Evolutionary conservation across 495 filamentous ascomycete genomes (phyloP), one percentile per base, ranked within the genome.

Genomic region (Hypomontagnella monticulosa): DNA sequence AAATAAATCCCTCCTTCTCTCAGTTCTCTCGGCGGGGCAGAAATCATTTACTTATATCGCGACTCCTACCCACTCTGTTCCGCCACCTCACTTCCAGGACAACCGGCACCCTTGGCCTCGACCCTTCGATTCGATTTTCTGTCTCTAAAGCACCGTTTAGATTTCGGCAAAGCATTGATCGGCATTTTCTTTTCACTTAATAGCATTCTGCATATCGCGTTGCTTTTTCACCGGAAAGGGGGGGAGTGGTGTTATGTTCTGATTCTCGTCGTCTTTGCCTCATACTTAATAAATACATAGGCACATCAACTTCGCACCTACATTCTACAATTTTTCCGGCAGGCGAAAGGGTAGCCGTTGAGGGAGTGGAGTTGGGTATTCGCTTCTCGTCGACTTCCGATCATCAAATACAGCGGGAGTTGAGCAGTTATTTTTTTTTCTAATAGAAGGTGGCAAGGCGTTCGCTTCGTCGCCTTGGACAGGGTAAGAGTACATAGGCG

Each of bases 161-260:
- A 63, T 57, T 19, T 57, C 37, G 43, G 33, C 48, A 56, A 60
- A 64, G 66, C 66, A 64, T 69, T 36, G 20, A 60, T 48, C 44
- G 30, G 66, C 66, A 69, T 69, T 59, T 60, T 69, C n/a, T 38
- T 38, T 10, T 38, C 36, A 60, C 65, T 63, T 61, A 63, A 57
- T 64, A 69, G 66, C 66, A 69, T 69, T 60, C 51, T 64, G 66
- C 66, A 69, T 69, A 53, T 61, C 52, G 56, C 66, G 60, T 51
- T 60, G 66, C 38, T 41, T 63, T 63, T 42, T 20, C 23, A 12
- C 16, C 11, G 58, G 41, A 57, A 42, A 37, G 50, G 47, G 42
- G 47, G 44, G 52, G 37, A 36, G 41, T 41, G 57, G 57, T 57
- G 41, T 57, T 62, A 12, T 54, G 15, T 61, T 51, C 48, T 48